Percentiles rank a stretch among this genome's conserved stretches.
Conservation (phyloP, 345 rosid species). For the Boechera divaricarpa region DNA sequence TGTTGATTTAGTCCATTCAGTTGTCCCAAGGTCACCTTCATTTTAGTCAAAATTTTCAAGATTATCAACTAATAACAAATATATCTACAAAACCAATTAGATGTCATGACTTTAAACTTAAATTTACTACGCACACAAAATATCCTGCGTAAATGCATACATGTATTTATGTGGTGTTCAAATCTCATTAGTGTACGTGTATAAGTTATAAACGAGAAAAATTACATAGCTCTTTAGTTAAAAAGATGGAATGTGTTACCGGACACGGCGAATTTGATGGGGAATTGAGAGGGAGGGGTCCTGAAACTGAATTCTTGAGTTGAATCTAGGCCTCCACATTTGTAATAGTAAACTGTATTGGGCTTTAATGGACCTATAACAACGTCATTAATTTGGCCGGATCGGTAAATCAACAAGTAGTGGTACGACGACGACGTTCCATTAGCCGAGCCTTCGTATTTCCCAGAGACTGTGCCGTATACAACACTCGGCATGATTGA, state of each 20-base stretch:
- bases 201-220: too few species aligned
- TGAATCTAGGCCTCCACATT: conserved; percentile 53
- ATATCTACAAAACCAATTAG: not conserved
- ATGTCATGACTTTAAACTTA: not conserved
- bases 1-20: conserved; percentile 70
- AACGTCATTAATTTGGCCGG: conserved; percentile 65
- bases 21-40: conserved; percentile 84
- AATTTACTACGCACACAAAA: too few species aligned
- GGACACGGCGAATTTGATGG: conserved; percentile 63
- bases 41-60: not conserved
- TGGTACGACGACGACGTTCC: conserved; percentile 56
- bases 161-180: too few species aligned
- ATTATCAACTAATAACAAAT: not conserved
- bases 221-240: too few species aligned
- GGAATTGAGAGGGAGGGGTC: conserved; percentile 69
- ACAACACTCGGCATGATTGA: conserved; percentile 51
- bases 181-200: not conserved
- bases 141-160: too few species aligned
- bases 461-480: conserved; percentile 59
- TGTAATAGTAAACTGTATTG: conserved; percentile 63
- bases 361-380: conserved; percentile 72
- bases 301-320: conserved; percentile 55
- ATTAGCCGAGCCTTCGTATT: conserved; percentile 39
- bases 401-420: conserved; percentile 50
- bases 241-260: conserved; percentile 48